Evolutionary conservation across 176 grass and related monocot genomes (phyloP).

Genomic region (Aegilops tauschii): DNA sequence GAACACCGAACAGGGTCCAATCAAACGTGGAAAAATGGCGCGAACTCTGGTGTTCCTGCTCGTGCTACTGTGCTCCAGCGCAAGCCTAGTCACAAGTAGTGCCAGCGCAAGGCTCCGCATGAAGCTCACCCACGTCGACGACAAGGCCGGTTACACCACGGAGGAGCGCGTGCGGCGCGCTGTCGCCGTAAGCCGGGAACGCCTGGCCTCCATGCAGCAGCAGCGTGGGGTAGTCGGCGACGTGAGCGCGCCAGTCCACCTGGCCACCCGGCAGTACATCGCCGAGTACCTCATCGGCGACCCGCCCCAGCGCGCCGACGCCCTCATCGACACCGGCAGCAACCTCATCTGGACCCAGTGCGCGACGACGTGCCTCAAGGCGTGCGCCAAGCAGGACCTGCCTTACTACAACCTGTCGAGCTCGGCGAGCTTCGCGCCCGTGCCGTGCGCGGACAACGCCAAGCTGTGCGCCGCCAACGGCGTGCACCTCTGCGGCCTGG

Average conservation of each 20-base stretch:
- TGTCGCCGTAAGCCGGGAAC: neutral
- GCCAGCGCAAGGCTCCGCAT: neutral
- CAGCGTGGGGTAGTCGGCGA: neutral
- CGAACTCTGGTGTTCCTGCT: neutral
- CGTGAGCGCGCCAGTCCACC: slow-evolving; percentile 4
- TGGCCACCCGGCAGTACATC: slow-evolving; percentile 21
- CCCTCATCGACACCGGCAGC: slow-evolving; percentile 11
- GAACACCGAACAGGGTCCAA: neutral
- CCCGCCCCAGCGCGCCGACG: slow-evolving; percentile 1
- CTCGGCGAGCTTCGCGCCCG: neutral
- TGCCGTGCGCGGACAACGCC: neutral
- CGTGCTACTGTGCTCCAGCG: neutral
- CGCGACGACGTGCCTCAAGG: neutral
- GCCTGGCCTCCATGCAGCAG: neutral
- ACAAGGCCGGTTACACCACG: slow-evolving; percentile 12
- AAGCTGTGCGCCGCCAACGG: neutral
- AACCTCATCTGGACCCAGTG: neutral
- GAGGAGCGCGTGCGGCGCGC: slow-evolving; percentile 29
- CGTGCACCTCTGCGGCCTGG: neutral
- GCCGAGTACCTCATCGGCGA: slow-evolving; percentile 11
- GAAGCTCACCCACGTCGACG: slow-evolving; percentile 26
- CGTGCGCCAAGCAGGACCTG: neutral
- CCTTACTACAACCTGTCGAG: slow-evolving; percentile 22
- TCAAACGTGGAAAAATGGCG: neutral
- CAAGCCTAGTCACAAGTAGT: neutral